Percentiles rank a stretch among this genome's conserved stretches.
phyloP scores from a whole-genome alignment of 2,329 filamentous ascomycete genomes.

The Teratosphaeria zuluensis region DNA sequence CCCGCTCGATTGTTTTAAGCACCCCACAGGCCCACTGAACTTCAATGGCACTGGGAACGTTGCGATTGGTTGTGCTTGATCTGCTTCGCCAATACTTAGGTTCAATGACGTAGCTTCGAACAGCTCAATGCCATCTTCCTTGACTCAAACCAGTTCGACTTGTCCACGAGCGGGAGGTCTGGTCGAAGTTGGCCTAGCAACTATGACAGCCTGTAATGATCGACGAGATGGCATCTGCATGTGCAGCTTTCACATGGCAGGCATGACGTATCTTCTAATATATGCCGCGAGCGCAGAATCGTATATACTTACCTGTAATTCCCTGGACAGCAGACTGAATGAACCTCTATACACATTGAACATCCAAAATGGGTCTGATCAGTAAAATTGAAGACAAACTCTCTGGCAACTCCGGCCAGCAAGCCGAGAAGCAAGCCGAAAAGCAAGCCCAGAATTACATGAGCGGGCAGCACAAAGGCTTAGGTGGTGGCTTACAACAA shows the following conservation, averaged over 20 bases:
- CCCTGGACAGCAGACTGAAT: neutral
- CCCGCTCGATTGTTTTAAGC: neutral
- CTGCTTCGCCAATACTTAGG: neutral
- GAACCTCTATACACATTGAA: neutral
- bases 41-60: neutral
- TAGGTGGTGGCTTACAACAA: neutral
- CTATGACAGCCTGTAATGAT: neutral
- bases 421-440: neutral
- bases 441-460: neutral
- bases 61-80: neutral
- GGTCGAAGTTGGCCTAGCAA: neutral
- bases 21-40: neutral
- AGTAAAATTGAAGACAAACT: constrained; percentile 8
- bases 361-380: constrained; percentile 5
- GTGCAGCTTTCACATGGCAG: neutral
- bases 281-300: neutral
- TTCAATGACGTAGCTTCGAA: neutral
- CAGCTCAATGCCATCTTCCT: neutral
- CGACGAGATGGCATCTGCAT: neutral
- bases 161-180: neutral
- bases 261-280: neutral
- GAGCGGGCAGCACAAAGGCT: neutral
- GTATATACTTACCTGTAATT: neutral
- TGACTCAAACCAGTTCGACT: neutral
- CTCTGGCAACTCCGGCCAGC: neutral